Percentiles rank a stretch among this genome's conserved stretches.
Conservation (phyloP, 164 flowering plant genomes). For the Warburgia ugandensis region DNA sequence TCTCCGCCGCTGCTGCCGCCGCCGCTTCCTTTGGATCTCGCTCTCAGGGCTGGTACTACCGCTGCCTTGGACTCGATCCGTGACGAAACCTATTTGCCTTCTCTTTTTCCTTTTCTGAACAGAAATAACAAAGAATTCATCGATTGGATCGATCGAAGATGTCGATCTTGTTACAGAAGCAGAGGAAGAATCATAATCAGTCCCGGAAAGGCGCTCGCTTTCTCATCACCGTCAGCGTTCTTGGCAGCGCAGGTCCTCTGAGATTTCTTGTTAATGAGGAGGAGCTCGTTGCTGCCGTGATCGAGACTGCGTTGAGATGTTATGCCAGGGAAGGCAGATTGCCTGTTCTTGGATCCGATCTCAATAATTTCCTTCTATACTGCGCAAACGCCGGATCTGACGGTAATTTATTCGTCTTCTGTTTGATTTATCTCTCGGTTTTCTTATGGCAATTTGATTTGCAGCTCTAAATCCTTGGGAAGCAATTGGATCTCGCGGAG, state of each 20-base stretch:
- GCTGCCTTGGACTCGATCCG: slow-evolving; percentile 93
- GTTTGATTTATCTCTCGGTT: not conserved
- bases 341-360: slow-evolving; percentile 56
- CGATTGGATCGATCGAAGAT: not conserved
- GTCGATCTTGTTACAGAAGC: slow-evolving; percentile 16
- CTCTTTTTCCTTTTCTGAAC: not conserved
- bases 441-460: not conserved
- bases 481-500: slow-evolving; percentile 41
- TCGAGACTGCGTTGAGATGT: slow-evolving; percentile 44
- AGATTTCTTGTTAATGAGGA: slow-evolving; percentile 47
- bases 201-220: slow-evolving; percentile 24
- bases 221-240: slow-evolving; percentile 43
- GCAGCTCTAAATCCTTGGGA: slow-evolving; percentile 55
- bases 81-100: slow-evolving; percentile 21
- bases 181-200: slow-evolving; percentile 22
- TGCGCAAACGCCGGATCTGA: slow-evolving; percentile 44
- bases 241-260: slow-evolving; percentile 67
- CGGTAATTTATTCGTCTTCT: slow-evolving; percentile 24
- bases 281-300: slow-evolving; percentile 41
- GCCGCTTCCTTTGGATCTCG: slow-evolving; percentile 36
- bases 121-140: not conserved
- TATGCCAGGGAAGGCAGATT: slow-evolving; percentile 67
- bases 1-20: not conserved
- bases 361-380: slow-evolving; percentile 52
- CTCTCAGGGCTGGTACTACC: slow-evolving; percentile 84